Evolutionary conservation across 805 yeast species (phyloP).

Genomic region (Saccharomyces eubayanus): DNA sequence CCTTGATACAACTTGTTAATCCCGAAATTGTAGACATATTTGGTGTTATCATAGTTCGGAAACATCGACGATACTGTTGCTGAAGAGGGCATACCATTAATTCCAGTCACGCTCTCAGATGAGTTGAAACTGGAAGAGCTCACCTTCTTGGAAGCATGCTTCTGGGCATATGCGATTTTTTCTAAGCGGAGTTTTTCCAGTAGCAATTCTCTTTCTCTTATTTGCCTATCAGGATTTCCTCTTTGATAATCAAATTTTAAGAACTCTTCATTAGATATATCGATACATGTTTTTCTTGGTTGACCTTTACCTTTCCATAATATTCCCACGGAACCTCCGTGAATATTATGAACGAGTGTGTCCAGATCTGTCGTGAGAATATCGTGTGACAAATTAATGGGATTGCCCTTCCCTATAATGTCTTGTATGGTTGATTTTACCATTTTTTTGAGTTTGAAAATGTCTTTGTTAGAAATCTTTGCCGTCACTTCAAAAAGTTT

Average conservation of each 20-base stretch:
- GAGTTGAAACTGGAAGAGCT: slow-evolving; percentile 3
- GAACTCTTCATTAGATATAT: slow-evolving; percentile 9
- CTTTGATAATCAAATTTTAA: slow-evolving; percentile 10
- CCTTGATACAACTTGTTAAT: slow-evolving; percentile 16
- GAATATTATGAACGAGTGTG: slow-evolving; percentile 21
- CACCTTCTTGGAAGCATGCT: background rate
- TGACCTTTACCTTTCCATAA: slow-evolving; percentile 48
- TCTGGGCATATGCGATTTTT: slow-evolving; percentile 4
- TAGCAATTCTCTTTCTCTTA: background rate
- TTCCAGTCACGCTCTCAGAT: slow-evolving; percentile 6
- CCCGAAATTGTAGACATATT: slow-evolving; percentile 11
- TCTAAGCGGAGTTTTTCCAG: slow-evolving; percentile 1
- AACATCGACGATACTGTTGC: slow-evolving; percentile 19
- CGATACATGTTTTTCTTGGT: slow-evolving; percentile 23
- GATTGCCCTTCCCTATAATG: slow-evolving; percentile 36
- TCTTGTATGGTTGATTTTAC: slow-evolving; percentile 72
- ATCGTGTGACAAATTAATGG: slow-evolving; percentile 30
- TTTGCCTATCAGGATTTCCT: slow-evolving; percentile 19
- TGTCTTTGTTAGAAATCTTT: slow-evolving; percentile 36
- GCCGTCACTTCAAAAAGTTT: slow-evolving; percentile 41
- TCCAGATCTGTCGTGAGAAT: slow-evolving; percentile 35
- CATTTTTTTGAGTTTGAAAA: slow-evolving; percentile 50
- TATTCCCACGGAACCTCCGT: slow-evolving; percentile 32
- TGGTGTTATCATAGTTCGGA: slow-evolving; percentile 20
- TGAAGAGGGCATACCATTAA: slow-evolving; percentile 15